Base-by-base conservation (phyloP, 768 basidiomycete genomes). In the Pleurotus djamor region DNA sequence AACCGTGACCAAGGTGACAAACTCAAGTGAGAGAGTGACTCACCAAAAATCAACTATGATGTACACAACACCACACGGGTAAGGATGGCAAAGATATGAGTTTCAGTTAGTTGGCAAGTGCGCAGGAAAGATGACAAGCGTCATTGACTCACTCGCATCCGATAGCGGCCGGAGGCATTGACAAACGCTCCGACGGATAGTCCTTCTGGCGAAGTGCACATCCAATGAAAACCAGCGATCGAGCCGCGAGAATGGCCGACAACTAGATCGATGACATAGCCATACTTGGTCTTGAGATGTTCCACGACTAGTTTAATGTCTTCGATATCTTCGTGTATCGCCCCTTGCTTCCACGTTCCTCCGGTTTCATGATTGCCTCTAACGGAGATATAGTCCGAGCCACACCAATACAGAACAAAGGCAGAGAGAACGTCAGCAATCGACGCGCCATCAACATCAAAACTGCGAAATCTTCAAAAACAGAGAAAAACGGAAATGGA, bases 161-260 rank as follows among this genome's bases (percentile, higher is more conserved):
- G 80, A 68, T 92, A 92, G 54, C 92, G 81, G 5, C 86, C 91
- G 14, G 90, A 85, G 28, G 81, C 85, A 65, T 93, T 93, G 44
- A 93, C 85, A 57, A 86, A 87, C 5, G 81, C 83, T 7, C 80
- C 71, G 44, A 88, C 83, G 45, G 67, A 71, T 59, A 72, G 76
- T 28, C 85, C 88, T 62, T 85, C 84, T 48, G 82, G 76, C 1
- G 84, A 76, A 13, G 80, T 84, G 66, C 86, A 85, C 28, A 91
- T 65, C 91, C 91, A 94, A 59, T 79, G 75, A 67, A 88, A 82
- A 0, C 78, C 82, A 16, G 81, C 83, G n/a, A 92, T 69, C 21
- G 87, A 83, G 5, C 88, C 92, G 37, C 90, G 84, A 13, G 91
- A 94, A 70, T 94, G 92, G 1, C 86, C 91, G 5, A 94, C 81